Evolutionary conservation across 129 eudicot genomes (phyloP), one percentile per base, ranked within the genome.

Genomic region (Chrysanthemum makinoi): DNA sequence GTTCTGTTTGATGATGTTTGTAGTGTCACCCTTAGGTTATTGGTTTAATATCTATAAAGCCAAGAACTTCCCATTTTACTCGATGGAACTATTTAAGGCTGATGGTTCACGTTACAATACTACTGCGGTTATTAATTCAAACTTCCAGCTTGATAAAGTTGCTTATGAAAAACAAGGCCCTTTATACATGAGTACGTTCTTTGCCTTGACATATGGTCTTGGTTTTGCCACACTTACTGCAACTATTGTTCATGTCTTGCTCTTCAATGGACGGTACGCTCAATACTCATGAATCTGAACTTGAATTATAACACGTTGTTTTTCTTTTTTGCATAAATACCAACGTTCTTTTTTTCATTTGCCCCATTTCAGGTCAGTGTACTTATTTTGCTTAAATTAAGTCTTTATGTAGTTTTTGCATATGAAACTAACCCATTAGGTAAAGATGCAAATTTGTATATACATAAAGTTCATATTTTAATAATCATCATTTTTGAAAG

Each of bases 171-270:
- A 81, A 70, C 49, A 52, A 72, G 87, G 95, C 16, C 78, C 70
- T 10, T 28, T 88, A 24, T 70, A 85, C 68, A 47, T 85, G 68
- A 80, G 86, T 46, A 62, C 86, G 0, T 70, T 87, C 59, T 88
- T 85, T 71, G 90, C 90, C 39, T 64, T 84, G 79, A 75, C 89
- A 0, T 81, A 84, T 61, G 92, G 89, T 17, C 62, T 84, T 43
- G 89, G 89, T n/a, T 87, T 87, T 24, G 92, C 92, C 5, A 71
- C 86, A 1, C 83, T 84, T 56, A 59, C 89, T 28, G 84, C 92
- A 0, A 76, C 84, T 0, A 14, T 81, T 33, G 89, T 81, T 35
- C 92, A 87, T 46, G 84, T 87, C 52, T 1, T 75, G 35, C 83
- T 87, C 66, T 81, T 76, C 63, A 62, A 87, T 53, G 92, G 92